Evolutionary conservation across 2,329 filamentous ascomycete species (phyloP), one percentile per base, ranked within the genome.

Genomic region (Apiospora malaysiana): DNA sequence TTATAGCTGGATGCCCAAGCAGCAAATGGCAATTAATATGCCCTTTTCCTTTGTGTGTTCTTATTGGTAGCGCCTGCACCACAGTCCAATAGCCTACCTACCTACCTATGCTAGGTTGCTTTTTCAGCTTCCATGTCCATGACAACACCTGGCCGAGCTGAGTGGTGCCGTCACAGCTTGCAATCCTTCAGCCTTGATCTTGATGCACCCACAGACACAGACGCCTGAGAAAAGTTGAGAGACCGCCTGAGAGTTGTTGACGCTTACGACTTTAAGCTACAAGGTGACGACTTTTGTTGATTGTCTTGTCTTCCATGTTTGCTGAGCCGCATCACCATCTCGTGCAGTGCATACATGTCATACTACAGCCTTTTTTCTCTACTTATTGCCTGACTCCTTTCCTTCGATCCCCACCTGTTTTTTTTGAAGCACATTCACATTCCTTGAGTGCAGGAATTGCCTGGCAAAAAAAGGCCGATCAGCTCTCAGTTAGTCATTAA

Each of bases 71-170:
- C 32, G 56, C 56, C 40, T 16, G 56, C 56, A 63, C 21, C 56
- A 63, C 56, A 63, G n/a, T 18, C 56, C 56, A 63, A 40, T 63
- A 40, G 32, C 56, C n/a, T n/a, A n/a, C n/a, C n/a, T n/a, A n/a
- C n/a, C n/a, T n/a, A n/a, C n/a, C n/a, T 63, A 63, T 32, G 42
- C 23, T 63, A 40, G 56, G 56, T 40, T n/a, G 56, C 32, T 21
- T 40, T 40, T 63, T 63, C 56, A 63, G 56, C 56, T 63, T 63
- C 32, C 12, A n/a, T 40, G 56, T 40, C 56, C 9, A 40, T 63
- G 56, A 40, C 32, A 63, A 63, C 40, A 4, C 18, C 56, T 40
- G 27, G 27, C 51, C 37, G 51, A 45, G 51, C 51, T 32, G 56
- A 14, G 9, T 63, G 56, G 16, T 63, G 32, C 56, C 10, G 32